Percentiles rank a stretch among this genome's conserved stretches.
Conservation (phyloP, 306 rosid genomes). For the Casuarina equisetifolia region DNA sequence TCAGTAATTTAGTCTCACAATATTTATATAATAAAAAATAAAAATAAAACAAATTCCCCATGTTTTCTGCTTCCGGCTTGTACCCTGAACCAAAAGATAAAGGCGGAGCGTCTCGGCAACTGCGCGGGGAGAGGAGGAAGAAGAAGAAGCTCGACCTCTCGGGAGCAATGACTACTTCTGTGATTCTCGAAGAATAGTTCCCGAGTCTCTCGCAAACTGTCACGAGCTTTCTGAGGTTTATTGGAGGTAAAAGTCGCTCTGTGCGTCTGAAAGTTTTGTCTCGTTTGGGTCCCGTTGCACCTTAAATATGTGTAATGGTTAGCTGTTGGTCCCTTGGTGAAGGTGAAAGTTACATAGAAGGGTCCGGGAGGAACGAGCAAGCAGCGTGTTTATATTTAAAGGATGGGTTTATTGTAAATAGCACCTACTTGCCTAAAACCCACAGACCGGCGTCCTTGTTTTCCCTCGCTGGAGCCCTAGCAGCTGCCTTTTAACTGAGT, state of each 20-base stretch:
- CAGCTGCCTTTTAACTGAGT: neutral
- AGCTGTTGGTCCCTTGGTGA: neutral
- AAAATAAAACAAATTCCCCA: conserved; percentile 15
- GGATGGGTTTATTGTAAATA: too few relatives aligned
- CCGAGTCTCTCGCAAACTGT: neutral
- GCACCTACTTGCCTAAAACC: neutral
- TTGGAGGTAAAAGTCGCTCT: neutral
- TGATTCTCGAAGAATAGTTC: neutral
- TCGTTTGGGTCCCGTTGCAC: conserved; percentile 28
- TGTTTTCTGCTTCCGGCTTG: conserved; percentile 8
- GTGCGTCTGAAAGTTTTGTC: too few relatives aligned
- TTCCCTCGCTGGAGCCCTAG: neutral
- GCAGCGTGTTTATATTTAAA: too few relatives aligned
- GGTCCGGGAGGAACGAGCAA: too few relatives aligned
- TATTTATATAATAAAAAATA: too few relatives aligned
- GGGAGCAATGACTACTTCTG: neutral
- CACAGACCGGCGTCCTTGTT: neutral
- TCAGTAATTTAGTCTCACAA: too few relatives aligned
- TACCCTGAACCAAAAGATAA: conserved; percentile 1
- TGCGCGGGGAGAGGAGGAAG: conserved; percentile 12
- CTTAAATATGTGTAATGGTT: conserved; percentile 30
- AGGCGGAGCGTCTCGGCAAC: conserved; percentile 25
- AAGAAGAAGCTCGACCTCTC: neutral
- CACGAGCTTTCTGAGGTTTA: neutral
- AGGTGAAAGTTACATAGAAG: conserved; percentile 19